Percentiles rank a stretch among this genome's conserved stretches.
Conservation (phyloP, 768 basidiomycete species). For the Russula vinacea region DNA sequence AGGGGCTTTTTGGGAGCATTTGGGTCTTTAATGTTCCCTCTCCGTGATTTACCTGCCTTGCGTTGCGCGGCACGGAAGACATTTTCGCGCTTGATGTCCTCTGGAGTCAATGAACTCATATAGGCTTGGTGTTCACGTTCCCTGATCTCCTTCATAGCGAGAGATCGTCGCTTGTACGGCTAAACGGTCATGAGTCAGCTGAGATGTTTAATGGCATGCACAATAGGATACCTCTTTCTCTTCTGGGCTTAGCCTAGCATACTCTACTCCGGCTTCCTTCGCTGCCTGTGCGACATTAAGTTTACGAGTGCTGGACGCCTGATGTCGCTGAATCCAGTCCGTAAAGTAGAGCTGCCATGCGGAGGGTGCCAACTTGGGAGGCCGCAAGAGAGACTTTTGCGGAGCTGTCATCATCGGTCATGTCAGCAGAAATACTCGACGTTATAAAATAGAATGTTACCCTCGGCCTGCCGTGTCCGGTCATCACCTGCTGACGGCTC, state of each 20-base stretch:
- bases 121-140: constrained; percentile 81
- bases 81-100: constrained; percentile 94
- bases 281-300: constrained; percentile 94
- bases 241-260: constrained; percentile 69
- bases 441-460: constrained; percentile 15
- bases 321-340: constrained; percentile 88
- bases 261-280: constrained; percentile 90
- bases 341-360: constrained; percentile 98
- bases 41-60: constrained; percentile 87
- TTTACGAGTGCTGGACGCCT: constrained; percentile 75
- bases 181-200: constrained; percentile 38
- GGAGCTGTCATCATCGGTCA: constrained; percentile 43
- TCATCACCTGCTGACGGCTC: constrained; percentile 31
- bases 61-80: constrained; percentile 86
- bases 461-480: constrained; percentile 30
- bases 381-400: constrained; percentile 74
- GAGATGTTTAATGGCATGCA: constrained; percentile 24
- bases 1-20: constrained; percentile 96
- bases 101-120: constrained; percentile 85
- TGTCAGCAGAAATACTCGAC: constrained; percentile 33
- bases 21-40: constrained; percentile 94
- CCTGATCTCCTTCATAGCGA: constrained; percentile 78
- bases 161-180: constrained; percentile 84
- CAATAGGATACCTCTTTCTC: constrained; percentile 72
- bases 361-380: constrained; percentile 88